Conservation (phyloP, 306 rosid species). For the Lupinus albus region DNA sequence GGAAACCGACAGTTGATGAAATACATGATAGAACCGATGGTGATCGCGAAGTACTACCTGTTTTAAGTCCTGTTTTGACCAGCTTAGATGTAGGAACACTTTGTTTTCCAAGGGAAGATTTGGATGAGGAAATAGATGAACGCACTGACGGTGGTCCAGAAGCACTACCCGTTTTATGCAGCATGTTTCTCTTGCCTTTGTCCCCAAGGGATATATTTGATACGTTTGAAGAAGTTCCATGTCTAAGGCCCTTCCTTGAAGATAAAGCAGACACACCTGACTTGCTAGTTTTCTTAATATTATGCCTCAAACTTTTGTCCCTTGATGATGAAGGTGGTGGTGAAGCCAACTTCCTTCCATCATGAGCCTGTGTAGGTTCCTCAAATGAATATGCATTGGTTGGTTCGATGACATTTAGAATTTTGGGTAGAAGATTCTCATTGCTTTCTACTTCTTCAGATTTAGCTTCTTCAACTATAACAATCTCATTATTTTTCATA, state of each 20-base stretch:
- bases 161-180: constrained; percentile 16
- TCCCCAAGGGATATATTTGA: constrained; percentile 32
- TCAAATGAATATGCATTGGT: constrained; percentile 41
- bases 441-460: constrained; percentile 36
- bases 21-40: constrained; percentile 23
- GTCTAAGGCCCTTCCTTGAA: constrained; percentile 49
- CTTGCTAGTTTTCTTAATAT: constrained; percentile 34
- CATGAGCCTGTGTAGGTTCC: constrained; percentile 41
- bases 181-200: constrained; percentile 43
- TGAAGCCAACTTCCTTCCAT: constrained; percentile 33
- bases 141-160: constrained; percentile 32
- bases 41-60: constrained; percentile 22
- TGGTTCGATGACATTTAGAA: constrained; percentile 48
- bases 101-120: constrained; percentile 38
- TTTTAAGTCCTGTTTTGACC: not conserved
- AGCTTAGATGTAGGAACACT: constrained; percentile 35
- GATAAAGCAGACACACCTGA: constrained; percentile 41
- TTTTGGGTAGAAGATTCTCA: constrained; percentile 51
- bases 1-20: constrained; percentile 36
- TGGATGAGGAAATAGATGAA: constrained; percentile 23
- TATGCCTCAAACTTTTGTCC: constrained; percentile 47
- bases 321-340: constrained; percentile 38
- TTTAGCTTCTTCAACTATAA: constrained; percentile 26
- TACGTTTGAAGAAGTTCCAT: constrained; percentile 33
- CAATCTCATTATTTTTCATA: constrained; percentile 36